phyloP scores from a whole-genome alignment of 163 green algal species.

The Scenedesmus sp. region DNA sequence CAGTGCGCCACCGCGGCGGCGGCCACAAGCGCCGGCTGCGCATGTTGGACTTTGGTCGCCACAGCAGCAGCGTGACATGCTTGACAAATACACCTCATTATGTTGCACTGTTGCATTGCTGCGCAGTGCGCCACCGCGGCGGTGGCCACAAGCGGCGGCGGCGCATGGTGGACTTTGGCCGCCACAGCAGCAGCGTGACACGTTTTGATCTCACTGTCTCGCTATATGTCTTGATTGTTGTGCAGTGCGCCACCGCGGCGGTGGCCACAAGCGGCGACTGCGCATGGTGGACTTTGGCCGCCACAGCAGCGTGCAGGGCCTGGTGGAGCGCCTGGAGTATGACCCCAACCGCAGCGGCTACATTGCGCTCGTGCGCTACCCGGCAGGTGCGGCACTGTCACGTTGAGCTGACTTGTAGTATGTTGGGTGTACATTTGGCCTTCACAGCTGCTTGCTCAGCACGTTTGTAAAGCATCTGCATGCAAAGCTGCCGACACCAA shows the following conservation, averaged over 20 bases:
- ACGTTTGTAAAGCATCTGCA: too few species aligned
- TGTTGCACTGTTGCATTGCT: too few species aligned
- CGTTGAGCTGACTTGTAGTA: not conserved
- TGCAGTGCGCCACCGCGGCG: conserved; percentile 72
- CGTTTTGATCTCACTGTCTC: not conserved
- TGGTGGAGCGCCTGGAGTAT: conserved; percentile 92
- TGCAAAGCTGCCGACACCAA: too few species aligned
- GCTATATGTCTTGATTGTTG: not conserved
- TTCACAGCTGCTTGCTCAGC: too few species aligned
- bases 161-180: conserved; percentile 49
- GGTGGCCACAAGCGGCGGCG: conserved; percentile 62
- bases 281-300: conserved; percentile 56
- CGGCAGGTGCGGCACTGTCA: not conserved
- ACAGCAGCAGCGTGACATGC: too few species aligned
- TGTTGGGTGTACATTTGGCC: not conserved
- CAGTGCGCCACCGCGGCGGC: conserved; percentile 76
- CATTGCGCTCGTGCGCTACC: conserved; percentile 90
- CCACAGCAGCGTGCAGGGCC: conserved; percentile 4
- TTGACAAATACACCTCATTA: too few species aligned
- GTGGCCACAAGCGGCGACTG: conserved; percentile 56
- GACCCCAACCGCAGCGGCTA: conserved; percentile 92
- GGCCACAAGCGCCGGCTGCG: conserved; percentile 52
- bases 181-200: not conserved
- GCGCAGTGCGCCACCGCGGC: conserved; percentile 71
- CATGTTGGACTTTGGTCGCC: conserved; percentile 46